phyloP scores from a whole-genome alignment of 2,329 filamentous ascomycete genomes.

The Arthrobotrys pseudoclavata region DNA sequence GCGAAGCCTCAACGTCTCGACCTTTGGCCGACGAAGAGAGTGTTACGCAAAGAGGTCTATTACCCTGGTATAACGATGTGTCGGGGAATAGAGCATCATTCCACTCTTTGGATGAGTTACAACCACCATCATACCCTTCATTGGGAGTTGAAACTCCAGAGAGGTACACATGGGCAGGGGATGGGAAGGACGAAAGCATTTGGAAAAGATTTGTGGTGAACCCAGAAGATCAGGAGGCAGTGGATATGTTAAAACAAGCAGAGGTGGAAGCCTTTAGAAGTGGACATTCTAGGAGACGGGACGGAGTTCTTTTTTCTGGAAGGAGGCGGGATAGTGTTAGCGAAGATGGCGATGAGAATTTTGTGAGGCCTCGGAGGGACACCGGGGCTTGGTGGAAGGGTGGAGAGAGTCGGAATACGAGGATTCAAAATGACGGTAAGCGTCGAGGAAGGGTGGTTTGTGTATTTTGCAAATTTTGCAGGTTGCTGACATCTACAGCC shows the following conservation, averaged over 20 bases:
- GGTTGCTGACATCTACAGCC: constrained; percentile 3
- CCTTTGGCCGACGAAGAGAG: neutral
- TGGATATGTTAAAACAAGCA: constrained; percentile 40
- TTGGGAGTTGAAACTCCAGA: constrained; percentile 41
- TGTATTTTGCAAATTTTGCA: neutral
- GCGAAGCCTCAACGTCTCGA: constrained; percentile 14
- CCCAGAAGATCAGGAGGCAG: constrained; percentile 40
- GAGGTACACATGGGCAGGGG: constrained; percentile 54
- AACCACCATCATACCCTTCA: constrained; percentile 54
- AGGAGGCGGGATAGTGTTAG: constrained; percentile 6
- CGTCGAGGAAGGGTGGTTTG: constrained; percentile 13
- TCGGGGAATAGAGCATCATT: constrained; percentile 41
- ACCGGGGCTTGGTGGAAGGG: constrained; percentile 53
- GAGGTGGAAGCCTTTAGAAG: constrained; percentile 40
- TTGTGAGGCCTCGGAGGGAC: constrained; percentile 49
- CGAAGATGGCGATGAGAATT: constrained; percentile 4
- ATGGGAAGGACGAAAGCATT: constrained; percentile 51
- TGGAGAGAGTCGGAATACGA: neutral
- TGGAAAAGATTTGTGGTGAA: constrained; percentile 50
- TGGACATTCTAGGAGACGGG: constrained; percentile 20
- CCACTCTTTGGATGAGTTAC: constrained; percentile 49
- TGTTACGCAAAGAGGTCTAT: constrained; percentile 14
- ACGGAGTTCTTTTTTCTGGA: constrained; percentile 5
- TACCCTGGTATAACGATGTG: constrained; percentile 52
- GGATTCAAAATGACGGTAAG: constrained; percentile 7